phyloP scores from a whole-genome alignment of 257 asterid genomes.

The Linderniella brevidens region DNA sequence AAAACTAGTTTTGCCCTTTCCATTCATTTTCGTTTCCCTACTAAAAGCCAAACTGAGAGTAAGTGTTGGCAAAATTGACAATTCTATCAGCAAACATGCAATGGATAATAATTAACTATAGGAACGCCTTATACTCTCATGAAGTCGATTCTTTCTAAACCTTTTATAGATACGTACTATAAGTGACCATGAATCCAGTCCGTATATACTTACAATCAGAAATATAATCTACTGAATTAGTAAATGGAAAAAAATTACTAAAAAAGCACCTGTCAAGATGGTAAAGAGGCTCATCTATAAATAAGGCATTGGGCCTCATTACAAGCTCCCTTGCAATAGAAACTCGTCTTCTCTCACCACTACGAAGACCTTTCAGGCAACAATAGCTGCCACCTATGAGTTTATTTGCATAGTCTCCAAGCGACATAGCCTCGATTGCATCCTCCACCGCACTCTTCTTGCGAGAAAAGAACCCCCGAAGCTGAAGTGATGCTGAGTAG shows the following conservation, averaged over 20 bases:
- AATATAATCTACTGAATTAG: too few relatives aligned
- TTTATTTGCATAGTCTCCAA: constrained; percentile 83
- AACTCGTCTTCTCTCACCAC: constrained; percentile 90
- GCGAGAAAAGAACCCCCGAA: constrained; percentile 66
- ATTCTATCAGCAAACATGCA: background rate
- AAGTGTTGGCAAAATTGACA: too few relatives aligned
- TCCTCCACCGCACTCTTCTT: constrained; percentile 79
- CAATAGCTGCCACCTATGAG: constrained; percentile 85
- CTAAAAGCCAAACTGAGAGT: too few relatives aligned
- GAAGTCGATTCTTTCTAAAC: too few relatives aligned
- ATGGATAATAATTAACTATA: background rate
- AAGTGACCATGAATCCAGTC: too few relatives aligned
- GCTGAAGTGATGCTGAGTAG: constrained; percentile 94
- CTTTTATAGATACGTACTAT: too few relatives aligned
- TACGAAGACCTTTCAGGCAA: constrained; percentile 78
- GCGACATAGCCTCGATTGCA: constrained; percentile 80
- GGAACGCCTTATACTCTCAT: background rate
- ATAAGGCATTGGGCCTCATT: constrained; percentile 79
- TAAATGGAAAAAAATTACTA: background rate
- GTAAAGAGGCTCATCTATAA: constrained; percentile 95
- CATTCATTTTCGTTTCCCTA: too few relatives aligned
- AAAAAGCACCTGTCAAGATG: constrained; percentile 77
- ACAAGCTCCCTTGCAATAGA: constrained; percentile 97
- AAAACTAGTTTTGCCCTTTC: too few relatives aligned
- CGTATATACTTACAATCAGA: too few relatives aligned